Conservation (phyloP, 1,284 basidiomycete species). For the Papiliotrema fonsecae region DNA sequence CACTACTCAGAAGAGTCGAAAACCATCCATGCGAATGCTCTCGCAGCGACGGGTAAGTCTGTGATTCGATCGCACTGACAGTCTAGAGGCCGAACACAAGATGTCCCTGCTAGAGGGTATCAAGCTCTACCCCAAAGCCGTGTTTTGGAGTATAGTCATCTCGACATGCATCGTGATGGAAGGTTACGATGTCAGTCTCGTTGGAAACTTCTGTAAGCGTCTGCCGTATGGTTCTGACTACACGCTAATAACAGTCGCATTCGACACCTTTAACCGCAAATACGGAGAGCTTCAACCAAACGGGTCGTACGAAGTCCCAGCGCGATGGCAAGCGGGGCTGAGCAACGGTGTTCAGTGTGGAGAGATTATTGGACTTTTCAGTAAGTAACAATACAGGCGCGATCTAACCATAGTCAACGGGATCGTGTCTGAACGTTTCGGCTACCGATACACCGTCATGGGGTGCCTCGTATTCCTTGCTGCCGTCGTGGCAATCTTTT, state of each 20-base stretch:
- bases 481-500: slow-evolving; percentile 39
- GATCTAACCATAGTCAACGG: slow-evolving; percentile 35
- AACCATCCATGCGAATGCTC: background rate
- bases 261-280: slow-evolving; percentile 40
- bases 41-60: slow-evolving; percentile 7
- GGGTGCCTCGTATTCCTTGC: slow-evolving; percentile 29
- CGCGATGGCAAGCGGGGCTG: slow-evolving; percentile 51
- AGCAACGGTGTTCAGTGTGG: slow-evolving; percentile 45
- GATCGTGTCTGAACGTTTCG: slow-evolving; percentile 44
- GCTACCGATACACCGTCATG: slow-evolving; percentile 42
- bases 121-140: slow-evolving; percentile 49
- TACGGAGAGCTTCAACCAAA: slow-evolving; percentile 36
- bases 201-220: slow-evolving; percentile 40
- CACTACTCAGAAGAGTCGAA: background rate
- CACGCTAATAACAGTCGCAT: slow-evolving; percentile 29
- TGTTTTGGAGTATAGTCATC: slow-evolving; percentile 49
- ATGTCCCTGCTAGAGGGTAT: slow-evolving; percentile 45
- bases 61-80: background rate
- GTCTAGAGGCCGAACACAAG: slow-evolving; percentile 39
- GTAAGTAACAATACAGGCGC: slow-evolving; percentile 6
- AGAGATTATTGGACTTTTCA: slow-evolving; percentile 48
- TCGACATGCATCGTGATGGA: slow-evolving; percentile 52
- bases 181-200: slow-evolving; percentile 45
- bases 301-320: slow-evolving; percentile 48
- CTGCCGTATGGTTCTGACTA: background rate